Conservation (phyloP, 2,329 filamentous ascomycete species). For the Talaromyces amestolkiae region DNA sequence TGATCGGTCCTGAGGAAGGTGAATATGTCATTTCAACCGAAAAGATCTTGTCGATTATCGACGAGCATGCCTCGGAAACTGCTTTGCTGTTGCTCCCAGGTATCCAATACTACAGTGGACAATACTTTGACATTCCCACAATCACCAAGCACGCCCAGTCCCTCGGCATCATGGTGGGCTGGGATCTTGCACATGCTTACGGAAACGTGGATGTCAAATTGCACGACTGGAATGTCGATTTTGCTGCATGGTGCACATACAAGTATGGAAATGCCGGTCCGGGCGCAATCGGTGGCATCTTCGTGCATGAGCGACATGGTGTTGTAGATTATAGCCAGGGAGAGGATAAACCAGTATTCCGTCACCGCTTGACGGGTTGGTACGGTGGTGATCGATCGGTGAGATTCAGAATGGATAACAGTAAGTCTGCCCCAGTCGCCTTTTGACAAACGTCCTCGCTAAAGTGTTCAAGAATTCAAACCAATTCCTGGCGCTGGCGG, state of each 20-base stretch:
- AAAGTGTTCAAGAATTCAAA: constrained; percentile 55
- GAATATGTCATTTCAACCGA: constrained; percentile 64
- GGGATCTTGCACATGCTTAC: constrained; percentile 82
- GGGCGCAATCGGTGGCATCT: constrained; percentile 73
- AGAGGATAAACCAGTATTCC: constrained; percentile 52
- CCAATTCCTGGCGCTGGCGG: constrained; percentile 75
- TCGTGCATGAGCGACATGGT: constrained; percentile 73
- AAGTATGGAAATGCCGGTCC: constrained; percentile 88
- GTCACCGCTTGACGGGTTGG: constrained; percentile 72
- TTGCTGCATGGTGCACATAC: constrained; percentile 89
- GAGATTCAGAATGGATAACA: constrained; percentile 78
- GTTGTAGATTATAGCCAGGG: constrained; percentile 39
- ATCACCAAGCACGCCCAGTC: constrained; percentile 74
- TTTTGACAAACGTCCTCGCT: not conserved
- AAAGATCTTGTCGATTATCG: constrained; percentile 69
- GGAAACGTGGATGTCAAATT: constrained; percentile 75
- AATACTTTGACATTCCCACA: constrained; percentile 73
- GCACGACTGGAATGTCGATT: constrained; percentile 87
- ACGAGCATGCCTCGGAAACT: constrained; percentile 67
- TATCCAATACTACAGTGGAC: constrained; percentile 88
- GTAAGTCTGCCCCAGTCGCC: constrained; percentile 23
- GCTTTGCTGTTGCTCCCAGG: constrained; percentile 78
- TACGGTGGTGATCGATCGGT: constrained; percentile 74
- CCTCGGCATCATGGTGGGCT: constrained; percentile 69
- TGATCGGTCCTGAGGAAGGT: constrained; percentile 62